Evolutionary conservation across 192 early-diverging fungal species (phyloP), one percentile per base, ranked within the genome.

Genomic region (Backusella psychrophila): DNA sequence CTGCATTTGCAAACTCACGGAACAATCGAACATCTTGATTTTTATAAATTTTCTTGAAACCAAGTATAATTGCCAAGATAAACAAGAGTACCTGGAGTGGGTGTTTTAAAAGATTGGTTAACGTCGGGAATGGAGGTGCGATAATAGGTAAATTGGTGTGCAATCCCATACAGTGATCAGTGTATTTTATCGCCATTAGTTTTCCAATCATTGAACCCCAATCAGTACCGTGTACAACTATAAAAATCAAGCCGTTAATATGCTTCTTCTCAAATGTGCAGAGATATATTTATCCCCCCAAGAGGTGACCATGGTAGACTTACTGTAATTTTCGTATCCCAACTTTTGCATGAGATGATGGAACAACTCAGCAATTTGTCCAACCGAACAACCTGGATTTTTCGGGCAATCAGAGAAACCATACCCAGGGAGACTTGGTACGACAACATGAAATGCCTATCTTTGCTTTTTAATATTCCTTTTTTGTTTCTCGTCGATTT

Each of bases 391-490:
- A 15, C 77, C 81, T 0, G 78, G 69, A 6, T 39, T 56, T 52
- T 79, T 76, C 2, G 81, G 77, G 11, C 76, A 66, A 26, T 75
- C 69, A 17, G 85, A 88, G 73, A 87, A 90, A 2, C 89, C 91
- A 70, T 83, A 93, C 1, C 91, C 91, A 23, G 91, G 91, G 6
- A 93, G 74, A 21, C 86, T 88, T 15, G 91, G 91, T 12, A 88
- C 83, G 36, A 93, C 83, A 14, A 90, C 83, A 73, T 93, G 89
- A 75, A 90, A 92, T 4, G 87, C 41, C 69, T 71, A 34, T 19
- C 34, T 34, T 2, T 7, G 9, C 6, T 0, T 41, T 33, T 59
- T 71, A 44, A 4, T 44, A 4, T 44, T 17, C 15, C 15, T 44
- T 44, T 44, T 44, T 44, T 44, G 12, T 44, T 44, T 44, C 42